These are phyloP conservation scores for Malassezia dermatis DNA, from an alignment of 1,284 basidiomycete genomes.

Conservation along the genomic window DNA sequence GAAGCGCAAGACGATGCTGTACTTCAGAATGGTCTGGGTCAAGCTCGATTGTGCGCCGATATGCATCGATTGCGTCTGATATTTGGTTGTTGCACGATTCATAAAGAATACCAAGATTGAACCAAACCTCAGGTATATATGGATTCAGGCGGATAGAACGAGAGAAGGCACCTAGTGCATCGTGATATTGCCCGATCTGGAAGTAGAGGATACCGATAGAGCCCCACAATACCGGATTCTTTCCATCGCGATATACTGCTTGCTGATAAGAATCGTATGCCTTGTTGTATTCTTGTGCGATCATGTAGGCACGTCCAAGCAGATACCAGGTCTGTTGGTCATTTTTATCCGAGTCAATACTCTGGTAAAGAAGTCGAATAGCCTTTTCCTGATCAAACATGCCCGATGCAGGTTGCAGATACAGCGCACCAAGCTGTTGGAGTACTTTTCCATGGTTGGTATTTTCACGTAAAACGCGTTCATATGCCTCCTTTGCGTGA, in stretches of 20 bases:
- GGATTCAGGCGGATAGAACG: constrained; percentile 96
- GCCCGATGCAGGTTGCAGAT: constrained; percentile 82
- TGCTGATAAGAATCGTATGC: constrained; percentile 99
- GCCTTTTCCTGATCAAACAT: constrained; percentile 94
- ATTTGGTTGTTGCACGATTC: constrained; percentile 99
- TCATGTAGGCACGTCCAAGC: constrained; percentile 94
- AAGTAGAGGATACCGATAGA: constrained; percentile 98
- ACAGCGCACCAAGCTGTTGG: constrained; percentile 94
- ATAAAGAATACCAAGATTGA: constrained; percentile 89
- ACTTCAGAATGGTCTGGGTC: constrained; percentile 42
- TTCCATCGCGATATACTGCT: constrained; percentile 93
- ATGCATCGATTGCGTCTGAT: constrained; percentile 94
- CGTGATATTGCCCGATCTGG: constrained; percentile 97
- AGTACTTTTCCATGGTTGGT: constrained; percentile 91
- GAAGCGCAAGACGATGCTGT: constrained; percentile 50
- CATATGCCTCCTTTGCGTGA: constrained; percentile 86
- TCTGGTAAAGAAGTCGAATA: constrained; percentile 85
- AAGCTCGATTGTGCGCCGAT: constrained; percentile 50
- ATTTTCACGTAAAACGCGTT: constrained; percentile 86
- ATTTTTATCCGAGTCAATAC: constrained; percentile 63
- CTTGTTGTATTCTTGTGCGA: constrained; percentile 97
- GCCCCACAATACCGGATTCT: constrained; percentile 99
- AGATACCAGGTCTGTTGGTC: constrained; percentile 99
- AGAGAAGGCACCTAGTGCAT: constrained; percentile 95
- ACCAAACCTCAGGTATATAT: constrained; percentile 99